Conservation (phyloP, 352 stramenopile genomes). For the Blastocystis sp. region DNA sequence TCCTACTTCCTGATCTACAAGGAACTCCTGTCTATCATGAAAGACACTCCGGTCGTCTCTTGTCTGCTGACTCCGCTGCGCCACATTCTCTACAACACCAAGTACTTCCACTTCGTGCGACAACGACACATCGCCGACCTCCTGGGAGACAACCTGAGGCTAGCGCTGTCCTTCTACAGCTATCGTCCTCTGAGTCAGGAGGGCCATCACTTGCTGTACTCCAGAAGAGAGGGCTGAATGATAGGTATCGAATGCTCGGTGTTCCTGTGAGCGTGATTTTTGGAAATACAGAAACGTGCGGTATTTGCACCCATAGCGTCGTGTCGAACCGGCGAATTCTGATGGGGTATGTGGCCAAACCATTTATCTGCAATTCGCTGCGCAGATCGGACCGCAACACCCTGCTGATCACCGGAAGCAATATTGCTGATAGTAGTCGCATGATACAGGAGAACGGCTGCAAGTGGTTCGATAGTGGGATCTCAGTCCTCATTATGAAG, state of each 20-base stretch:
- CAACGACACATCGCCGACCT: constrained; percentile 5
- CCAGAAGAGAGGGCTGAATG: not conserved
- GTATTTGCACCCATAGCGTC: constrained; percentile 41
- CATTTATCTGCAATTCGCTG: constrained; percentile 41
- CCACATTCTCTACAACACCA: constrained; percentile 1
- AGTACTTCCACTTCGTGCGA: not conserved
- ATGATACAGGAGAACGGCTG: not conserved
- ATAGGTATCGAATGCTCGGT: not conserved
- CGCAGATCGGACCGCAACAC: constrained; percentile 22
- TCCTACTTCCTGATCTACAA: constrained; percentile 51
- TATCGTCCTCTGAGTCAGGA: constrained; percentile 29
- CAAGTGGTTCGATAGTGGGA: constrained; percentile 46
- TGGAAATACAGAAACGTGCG: constrained; percentile 43
- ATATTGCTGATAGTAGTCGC: constrained; percentile 14
- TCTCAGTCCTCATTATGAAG: constrained; percentile 43
- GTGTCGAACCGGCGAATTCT: not conserved
- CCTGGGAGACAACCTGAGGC: constrained; percentile 25
- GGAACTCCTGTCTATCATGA: not conserved
- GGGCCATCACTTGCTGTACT: not conserved
- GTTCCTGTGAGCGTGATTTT: constrained; percentile 54
- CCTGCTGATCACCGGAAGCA: constrained; percentile 29
- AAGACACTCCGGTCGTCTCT: not conserved
- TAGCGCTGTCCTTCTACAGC: constrained; percentile 40
- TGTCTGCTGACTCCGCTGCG: not conserved
- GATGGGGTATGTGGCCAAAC: not conserved